Percentiles rank a stretch among this genome's conserved stretches.
phyloP scores from a whole-genome alignment of 148 eudicot genomes.

The Cornus suecica region DNA sequence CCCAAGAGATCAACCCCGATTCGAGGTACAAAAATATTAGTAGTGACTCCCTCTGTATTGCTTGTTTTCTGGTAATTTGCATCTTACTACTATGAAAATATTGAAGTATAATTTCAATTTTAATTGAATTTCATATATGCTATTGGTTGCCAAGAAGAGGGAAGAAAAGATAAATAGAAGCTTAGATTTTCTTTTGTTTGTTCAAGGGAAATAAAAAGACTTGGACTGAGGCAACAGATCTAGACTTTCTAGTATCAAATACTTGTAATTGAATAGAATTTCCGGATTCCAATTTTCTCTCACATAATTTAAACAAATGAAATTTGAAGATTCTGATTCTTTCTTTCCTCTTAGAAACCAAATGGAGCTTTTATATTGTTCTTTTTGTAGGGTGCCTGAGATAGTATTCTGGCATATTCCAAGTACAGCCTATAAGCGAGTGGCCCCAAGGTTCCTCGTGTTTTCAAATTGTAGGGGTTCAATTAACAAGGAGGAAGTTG shows the following conservation, averaged over 20 bases:
- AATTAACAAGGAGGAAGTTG: conserved; percentile 68
- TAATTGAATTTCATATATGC: background rate
- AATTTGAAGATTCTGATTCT: background rate
- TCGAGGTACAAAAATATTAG: conserved; percentile 43
- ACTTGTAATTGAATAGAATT: background rate
- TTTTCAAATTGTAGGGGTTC: conserved; percentile 68
- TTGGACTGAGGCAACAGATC: background rate
- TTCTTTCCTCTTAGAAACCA: conserved; percentile 12
- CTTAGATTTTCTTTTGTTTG: conserved; percentile 4
- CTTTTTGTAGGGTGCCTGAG: conserved; percentile 68
- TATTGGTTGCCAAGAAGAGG: background rate
- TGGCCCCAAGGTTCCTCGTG: conserved; percentile 44
- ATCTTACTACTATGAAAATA: background rate
- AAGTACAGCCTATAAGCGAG: conserved; percentile 54
- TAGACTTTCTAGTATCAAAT: background rate
- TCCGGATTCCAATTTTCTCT: background rate
- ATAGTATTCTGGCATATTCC: conserved; percentile 95
- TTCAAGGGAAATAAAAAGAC: background rate
- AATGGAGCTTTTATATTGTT: background rate
- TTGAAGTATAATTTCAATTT: background rate
- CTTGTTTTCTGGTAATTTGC: background rate
- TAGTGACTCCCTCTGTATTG: background rate
- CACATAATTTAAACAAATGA: background rate
- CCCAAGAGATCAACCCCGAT: conserved; percentile 65
- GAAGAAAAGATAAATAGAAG: background rate